Base-by-base conservation (phyloP, 495 filamentous ascomycete genomes). In the Trichocladium uniseriatum region DNA sequence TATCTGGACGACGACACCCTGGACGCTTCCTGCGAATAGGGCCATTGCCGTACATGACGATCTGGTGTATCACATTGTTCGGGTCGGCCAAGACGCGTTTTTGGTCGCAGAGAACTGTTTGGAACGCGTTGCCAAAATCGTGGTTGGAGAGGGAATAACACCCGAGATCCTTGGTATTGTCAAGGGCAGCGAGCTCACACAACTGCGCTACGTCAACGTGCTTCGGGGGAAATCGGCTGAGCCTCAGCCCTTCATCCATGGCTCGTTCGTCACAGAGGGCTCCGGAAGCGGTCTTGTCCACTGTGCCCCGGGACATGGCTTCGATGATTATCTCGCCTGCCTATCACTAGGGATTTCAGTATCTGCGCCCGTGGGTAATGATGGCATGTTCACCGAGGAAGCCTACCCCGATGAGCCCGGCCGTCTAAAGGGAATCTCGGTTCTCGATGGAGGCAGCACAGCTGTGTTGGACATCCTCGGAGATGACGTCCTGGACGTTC, bases 1-100 rank as follows among this genome's bases (percentile, higher is more conserved):
- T 21, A 85, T 95, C 49, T 99, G 92, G 92, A 99, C 92, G 8
- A 99, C 92, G 0, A 97, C 91, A 2, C 94, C 92, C 1, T 99
- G 92, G 92, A 97, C 92, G 0, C 70, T 99, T 3, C 94, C 92
- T 2, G 89, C 94, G 15, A 99, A 99, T 62, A 77, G 78, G 55
- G 90, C 85, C 2, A 87, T 99, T 63, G 89, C 87, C 6, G 73
- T 97, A 22, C 76, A 84, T 53, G 61, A 78, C 2, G 78, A 82
- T 14, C 53, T 96, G 51, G 72, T 81, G 41, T 99, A 99, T 64
- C 68, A 69, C 21, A 68, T 96, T 43, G 67, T 94, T 29, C 63
- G 75, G 52, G 73, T 77, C 10, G 70, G 72, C 3, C 63, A 77
- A 34, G 80, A 81, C 29, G 73, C 51, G 8, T 43, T 68, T 3